Conservation (phyloP, 805 yeast genomes). For the Wickerhamomyces bisporus region DNA sequence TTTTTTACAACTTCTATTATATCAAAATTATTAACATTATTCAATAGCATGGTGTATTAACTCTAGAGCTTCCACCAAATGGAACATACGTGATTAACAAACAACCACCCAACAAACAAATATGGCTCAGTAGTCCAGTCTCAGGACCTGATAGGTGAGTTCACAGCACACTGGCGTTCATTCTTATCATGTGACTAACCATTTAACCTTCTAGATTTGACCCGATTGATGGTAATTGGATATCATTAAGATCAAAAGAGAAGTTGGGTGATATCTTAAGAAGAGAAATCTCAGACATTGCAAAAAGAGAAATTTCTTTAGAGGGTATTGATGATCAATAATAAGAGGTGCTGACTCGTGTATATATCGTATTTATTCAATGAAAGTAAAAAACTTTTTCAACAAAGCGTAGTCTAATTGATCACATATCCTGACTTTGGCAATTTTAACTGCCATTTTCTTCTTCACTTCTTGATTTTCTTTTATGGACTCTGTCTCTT, state of each 20-base stretch:
- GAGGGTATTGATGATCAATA: constrained; percentile 14
- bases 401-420: too few species aligned
- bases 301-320: constrained; percentile 21
- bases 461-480: too few species aligned
- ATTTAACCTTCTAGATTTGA: too few species aligned
- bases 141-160: constrained; percentile 74
- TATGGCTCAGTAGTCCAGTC: constrained; percentile 91
- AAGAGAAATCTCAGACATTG: constrained; percentile 40
- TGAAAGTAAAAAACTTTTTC: too few species aligned
- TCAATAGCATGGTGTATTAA: constrained; percentile 74
- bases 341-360: background rate
- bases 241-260: constrained; percentile 61
- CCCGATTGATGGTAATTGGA: constrained; percentile 69
- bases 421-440: too few species aligned
- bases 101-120: constrained; percentile 96
- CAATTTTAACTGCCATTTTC: too few species aligned
- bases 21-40: constrained; percentile 1
- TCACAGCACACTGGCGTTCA: too few species aligned
- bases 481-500: background rate
- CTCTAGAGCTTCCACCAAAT: constrained; percentile 58
- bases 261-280: constrained; percentile 44
- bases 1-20: too few species aligned
- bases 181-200: too few species aligned
- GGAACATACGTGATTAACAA: constrained; percentile 93
- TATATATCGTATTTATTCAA: background rate